phyloP scores from a whole-genome alignment of 176 grass and related monocot species.

The Thinopyrum elongatum region DNA sequence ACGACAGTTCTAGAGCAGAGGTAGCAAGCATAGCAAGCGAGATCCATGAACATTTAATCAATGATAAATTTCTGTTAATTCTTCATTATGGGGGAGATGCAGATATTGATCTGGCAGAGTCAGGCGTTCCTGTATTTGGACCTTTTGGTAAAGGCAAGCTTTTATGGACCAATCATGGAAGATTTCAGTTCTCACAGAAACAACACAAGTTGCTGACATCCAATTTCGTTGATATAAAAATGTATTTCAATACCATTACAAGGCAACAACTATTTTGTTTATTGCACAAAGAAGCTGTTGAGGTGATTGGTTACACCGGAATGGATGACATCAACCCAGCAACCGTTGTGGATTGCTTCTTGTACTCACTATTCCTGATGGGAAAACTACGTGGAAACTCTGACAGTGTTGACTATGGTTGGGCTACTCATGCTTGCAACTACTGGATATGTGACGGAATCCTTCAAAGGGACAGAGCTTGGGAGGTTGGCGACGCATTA shows the following conservation, averaged over 20 bases:
- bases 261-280: not conserved
- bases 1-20: not conserved
- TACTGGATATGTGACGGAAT: constrained; percentile 16
- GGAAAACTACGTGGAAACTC: not conserved
- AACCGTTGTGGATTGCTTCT: not conserved
- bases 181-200: not conserved
- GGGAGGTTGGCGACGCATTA: not conserved
- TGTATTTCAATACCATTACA: too few species aligned
- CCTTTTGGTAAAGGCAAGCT: not conserved
- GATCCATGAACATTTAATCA: not conserved
- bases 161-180: not conserved
- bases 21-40: not conserved
- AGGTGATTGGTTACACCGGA: not conserved
- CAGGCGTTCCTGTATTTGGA: not conserved
- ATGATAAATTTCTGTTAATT: not conserved
- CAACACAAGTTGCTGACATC: too few species aligned
- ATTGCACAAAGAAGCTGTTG: not conserved
- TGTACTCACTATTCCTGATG: not conserved
- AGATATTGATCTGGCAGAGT: not conserved
- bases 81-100: not conserved
- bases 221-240: too few species aligned
- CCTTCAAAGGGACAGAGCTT: not conserved
- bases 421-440: not conserved
- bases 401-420: not conserved
- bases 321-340: not conserved